These are phyloP conservation scores for Coleophoma eucalyptorum DNA, from an alignment of 2,329 filamentous ascomycete species.

Conservation along the genomic window DNA sequence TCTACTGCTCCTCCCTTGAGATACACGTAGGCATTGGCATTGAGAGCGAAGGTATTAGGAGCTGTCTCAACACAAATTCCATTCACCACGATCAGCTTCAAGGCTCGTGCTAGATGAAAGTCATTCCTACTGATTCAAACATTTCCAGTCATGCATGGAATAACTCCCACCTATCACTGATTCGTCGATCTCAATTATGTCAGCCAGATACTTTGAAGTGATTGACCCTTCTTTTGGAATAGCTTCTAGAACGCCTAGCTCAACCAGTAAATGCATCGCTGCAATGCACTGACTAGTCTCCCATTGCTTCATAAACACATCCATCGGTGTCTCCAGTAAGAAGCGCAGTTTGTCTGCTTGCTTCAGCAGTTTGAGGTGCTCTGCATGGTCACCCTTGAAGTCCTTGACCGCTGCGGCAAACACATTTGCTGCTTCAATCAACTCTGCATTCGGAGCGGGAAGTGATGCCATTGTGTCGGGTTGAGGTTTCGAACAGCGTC, in stretches of 20 bases:
- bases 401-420: constrained; percentile 12
- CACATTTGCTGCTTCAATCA: constrained; percentile 11
- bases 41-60: constrained; percentile 10
- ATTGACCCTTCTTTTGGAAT: constrained; percentile 10
- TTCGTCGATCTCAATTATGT: constrained; percentile 11
- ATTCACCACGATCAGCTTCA: constrained; percentile 8
- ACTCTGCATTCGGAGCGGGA: constrained; percentile 8
- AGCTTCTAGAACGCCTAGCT: constrained; percentile 12
- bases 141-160: background rate
- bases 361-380: constrained; percentile 8
- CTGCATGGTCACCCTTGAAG: constrained; percentile 10
- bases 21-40: constrained; percentile 10
- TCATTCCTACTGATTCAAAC: constrained; percentile 1
- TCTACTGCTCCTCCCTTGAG: constrained; percentile 9
- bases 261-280: background rate
- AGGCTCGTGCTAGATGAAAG: constrained; percentile 6
- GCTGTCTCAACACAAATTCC: constrained; percentile 8
- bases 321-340: constrained; percentile 13
- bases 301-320: constrained; percentile 14
- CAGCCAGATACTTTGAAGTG: constrained; percentile 9
- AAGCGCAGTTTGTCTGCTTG: constrained; percentile 9
- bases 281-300: constrained; percentile 6
- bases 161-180: constrained; percentile 11
- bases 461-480: constrained; percentile 3
- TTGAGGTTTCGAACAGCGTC: too few species aligned